These are phyloP conservation scores for Xylariaceae sp. DNA, from an alignment of 2,329 filamentous ascomycete species.

Conservation along the genomic window DNA sequence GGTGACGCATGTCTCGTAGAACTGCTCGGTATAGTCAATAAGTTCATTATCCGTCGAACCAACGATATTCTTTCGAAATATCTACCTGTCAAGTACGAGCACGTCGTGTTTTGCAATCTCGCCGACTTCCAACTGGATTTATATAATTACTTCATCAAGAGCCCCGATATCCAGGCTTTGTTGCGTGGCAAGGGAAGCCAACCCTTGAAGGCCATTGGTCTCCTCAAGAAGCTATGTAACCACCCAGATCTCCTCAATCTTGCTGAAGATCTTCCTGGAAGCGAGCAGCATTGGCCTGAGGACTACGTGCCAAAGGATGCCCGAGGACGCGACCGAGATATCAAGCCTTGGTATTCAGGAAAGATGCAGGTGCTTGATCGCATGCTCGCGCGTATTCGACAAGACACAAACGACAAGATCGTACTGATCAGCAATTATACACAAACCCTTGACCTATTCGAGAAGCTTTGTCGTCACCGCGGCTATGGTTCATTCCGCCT, in stretches of 20 bases:
- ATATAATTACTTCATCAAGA: slow-evolving; percentile 97
- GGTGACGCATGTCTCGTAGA: slow-evolving; percentile 85
- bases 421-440: slow-evolving; percentile 99
- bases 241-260: slow-evolving; percentile 92
- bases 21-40: slow-evolving; percentile 86
- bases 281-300: slow-evolving; percentile 78
- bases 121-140: slow-evolving; percentile 90
- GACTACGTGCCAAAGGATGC: slow-evolving; percentile 89
- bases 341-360: slow-evolving; percentile 95
- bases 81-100: slow-evolving; percentile 96
- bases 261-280: slow-evolving; percentile 82
- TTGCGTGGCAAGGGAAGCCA: slow-evolving; percentile 94
- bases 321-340: slow-evolving; percentile 85
- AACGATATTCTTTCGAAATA: slow-evolving; percentile 99
- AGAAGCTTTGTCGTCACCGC: slow-evolving; percentile 83
- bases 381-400: slow-evolving; percentile 93
- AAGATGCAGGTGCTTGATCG: slow-evolving; percentile 99
- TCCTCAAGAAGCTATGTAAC: slow-evolving; percentile 98
- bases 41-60: slow-evolving; percentile 96
- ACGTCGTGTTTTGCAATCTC: slow-evolving; percentile 96
- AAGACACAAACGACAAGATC: slow-evolving; percentile 98
- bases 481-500: slow-evolving; percentile 86
- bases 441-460: slow-evolving; percentile 92
- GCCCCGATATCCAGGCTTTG: slow-evolving; percentile 90
- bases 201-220: slow-evolving; percentile 92